A percentile compares a stretch with the other conserved stretches of the same genome.
phyloP scores from a whole-genome alignment of 306 rosid genomes.

The Ormosia emarginata region DNA sequence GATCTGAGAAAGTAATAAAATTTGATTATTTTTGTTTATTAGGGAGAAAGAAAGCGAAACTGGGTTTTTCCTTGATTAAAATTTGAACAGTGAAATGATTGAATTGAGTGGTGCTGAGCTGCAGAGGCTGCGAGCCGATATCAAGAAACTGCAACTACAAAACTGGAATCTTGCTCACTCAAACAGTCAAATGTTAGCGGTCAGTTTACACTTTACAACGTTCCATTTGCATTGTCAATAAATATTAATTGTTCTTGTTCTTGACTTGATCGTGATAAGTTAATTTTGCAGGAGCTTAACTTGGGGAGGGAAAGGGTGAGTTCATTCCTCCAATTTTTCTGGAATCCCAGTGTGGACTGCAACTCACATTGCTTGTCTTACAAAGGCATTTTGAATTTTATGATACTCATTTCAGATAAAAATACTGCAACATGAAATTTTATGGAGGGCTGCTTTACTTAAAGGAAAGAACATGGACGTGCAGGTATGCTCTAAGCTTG shows the following conservation, averaged over 20 bases:
- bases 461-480: constrained; percentile 38
- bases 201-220: neutral
- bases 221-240: neutral
- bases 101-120: constrained; percentile 67
- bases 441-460: constrained; percentile 68
- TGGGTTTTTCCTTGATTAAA: constrained; percentile 31
- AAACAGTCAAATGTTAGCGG: constrained; percentile 73
- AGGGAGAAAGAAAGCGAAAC: neutral
- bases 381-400: neutral
- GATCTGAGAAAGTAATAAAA: neutral
- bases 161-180: constrained; percentile 88
- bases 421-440: constrained; percentile 65
- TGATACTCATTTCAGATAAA: constrained; percentile 48
- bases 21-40: neutral
- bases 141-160: constrained; percentile 77
- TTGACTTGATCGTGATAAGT: neutral
- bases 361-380: neutral
- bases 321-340: constrained; percentile 4
- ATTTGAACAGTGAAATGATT: constrained; percentile 51
- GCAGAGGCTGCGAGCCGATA: constrained; percentile 48
- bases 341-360: neutral
- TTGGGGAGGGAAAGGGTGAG: constrained; percentile 72
- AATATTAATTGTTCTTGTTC: neutral
- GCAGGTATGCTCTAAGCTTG: constrained; percentile 36
- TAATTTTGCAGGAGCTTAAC: constrained; percentile 70